Evolutionary conservation across 2,329 filamentous ascomycete genomes (phyloP).

Genomic region (Triangularia setosa): DNA sequence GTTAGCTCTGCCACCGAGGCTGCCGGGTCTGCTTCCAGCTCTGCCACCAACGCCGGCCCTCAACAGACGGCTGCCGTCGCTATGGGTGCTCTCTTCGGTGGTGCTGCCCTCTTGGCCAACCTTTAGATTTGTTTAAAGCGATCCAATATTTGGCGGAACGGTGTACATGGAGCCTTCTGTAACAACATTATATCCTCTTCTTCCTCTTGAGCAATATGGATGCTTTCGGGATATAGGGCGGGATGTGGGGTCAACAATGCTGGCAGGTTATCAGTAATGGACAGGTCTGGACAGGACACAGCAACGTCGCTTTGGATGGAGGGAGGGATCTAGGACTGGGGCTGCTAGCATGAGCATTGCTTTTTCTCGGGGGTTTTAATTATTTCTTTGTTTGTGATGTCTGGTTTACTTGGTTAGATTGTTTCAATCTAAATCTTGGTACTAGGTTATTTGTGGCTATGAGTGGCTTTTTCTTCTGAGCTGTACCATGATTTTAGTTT

Average conservation of each 20-base stretch:
- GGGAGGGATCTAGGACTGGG: not conserved
- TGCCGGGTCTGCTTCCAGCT: conserved; percentile 14
- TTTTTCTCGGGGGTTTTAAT: not conserved
- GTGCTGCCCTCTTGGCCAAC: conserved; percentile 43
- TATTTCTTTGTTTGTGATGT: not conserved
- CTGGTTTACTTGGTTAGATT: not conserved
- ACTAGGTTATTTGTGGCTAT: not conserved
- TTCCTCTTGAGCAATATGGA: not conserved
- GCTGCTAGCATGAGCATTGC: not conserved
- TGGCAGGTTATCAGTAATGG: not conserved
- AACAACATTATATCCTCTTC: not conserved
- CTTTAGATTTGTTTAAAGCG: conserved; percentile 33
- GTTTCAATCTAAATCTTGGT: not conserved
- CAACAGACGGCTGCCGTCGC: conserved; percentile 41
- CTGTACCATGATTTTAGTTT: not conserved
- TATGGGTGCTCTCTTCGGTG: conserved; percentile 45
- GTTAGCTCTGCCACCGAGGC: conserved; percentile 20
- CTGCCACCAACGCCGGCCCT: conserved; percentile 28
- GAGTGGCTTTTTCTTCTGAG: not conserved
- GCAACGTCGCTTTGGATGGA: not conserved
- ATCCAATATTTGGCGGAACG: not conserved
- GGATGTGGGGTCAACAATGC: not conserved
- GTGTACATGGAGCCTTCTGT: not conserved
- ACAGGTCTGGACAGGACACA: not conserved
- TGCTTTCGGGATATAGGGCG: not conserved